These are phyloP conservation scores for Cladosporium velox DNA, from an alignment of 2,329 filamentous ascomycete genomes.

Conservation along the genomic window DNA sequence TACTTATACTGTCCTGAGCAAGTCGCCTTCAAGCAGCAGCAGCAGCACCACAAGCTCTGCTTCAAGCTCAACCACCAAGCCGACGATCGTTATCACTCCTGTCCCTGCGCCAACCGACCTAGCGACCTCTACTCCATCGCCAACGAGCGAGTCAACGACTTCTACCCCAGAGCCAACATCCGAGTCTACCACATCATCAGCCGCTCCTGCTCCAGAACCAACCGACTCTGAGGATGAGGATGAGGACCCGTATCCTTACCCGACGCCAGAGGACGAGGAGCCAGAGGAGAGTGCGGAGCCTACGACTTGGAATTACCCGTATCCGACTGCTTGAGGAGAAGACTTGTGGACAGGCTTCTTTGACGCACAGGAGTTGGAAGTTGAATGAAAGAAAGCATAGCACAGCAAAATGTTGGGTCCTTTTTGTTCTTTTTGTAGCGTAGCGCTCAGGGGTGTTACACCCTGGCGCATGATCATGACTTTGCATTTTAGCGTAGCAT, in stretches of 20 bases:
- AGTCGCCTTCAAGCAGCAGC: not conserved
- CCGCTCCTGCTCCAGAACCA: not conserved
- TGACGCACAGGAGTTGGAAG: not conserved
- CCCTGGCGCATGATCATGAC: not conserved
- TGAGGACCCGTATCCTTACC: conserved; percentile 17
- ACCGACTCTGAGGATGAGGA: not conserved
- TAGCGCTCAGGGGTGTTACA: not conserved
- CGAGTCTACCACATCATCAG: not conserved
- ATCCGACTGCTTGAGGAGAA: not conserved
- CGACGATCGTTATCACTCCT: not conserved
- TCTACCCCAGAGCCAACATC: not conserved
- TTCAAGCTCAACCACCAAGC: not conserved
- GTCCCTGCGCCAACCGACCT: not conserved
- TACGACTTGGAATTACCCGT: not conserved
- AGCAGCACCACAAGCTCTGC: not conserved
- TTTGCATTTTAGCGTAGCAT: conserved; percentile 5
- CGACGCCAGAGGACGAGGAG: not conserved
- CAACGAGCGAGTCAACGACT: not conserved
- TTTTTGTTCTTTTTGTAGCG: no score
- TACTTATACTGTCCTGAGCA: not conserved
- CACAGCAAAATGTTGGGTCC: no score
- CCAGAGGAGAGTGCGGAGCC: not conserved
- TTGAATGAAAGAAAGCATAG: not conserved
- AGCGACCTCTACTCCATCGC: not conserved
- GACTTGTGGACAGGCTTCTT: not conserved